phyloP scores from a whole-genome alignment of 1,284 basidiomycete genomes.

The Sanghuangporus weigelae region DNA sequence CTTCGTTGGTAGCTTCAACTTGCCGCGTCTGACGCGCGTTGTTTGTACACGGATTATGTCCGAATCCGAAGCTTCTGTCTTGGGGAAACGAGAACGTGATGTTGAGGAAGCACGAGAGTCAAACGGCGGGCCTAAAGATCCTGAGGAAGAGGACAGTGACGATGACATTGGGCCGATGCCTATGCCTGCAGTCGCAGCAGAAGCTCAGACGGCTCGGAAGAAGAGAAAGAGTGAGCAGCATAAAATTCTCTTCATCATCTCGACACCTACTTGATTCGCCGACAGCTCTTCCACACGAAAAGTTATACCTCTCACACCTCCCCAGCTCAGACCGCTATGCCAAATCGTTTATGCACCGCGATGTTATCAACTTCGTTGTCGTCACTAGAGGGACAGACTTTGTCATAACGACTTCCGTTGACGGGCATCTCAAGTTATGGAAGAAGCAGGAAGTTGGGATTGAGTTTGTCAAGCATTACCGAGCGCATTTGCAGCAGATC shows the following conservation, averaged over 20 bases:
- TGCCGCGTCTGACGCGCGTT: background rate
- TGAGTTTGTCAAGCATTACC: constrained; percentile 92
- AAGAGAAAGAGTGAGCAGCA: constrained; percentile 57
- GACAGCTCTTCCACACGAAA: constrained; percentile 70
- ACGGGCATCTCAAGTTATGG: constrained; percentile 97
- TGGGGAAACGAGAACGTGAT: constrained; percentile 61
- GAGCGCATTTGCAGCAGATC: constrained; percentile 84
- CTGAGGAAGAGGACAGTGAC: constrained; percentile 38
- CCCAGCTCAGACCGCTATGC: constrained; percentile 92
- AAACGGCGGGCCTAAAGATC: constrained; percentile 19
- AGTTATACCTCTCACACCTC: constrained; percentile 86
- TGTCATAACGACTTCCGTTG: constrained; percentile 88
- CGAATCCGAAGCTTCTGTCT: constrained; percentile 38
- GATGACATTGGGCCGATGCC: constrained; percentile 79
- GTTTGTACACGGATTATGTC: constrained; percentile 28
- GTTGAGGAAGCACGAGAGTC: constrained; percentile 25
- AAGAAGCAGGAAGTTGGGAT: constrained; percentile 94
- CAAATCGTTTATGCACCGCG: constrained; percentile 98
- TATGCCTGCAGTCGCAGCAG: constrained; percentile 42
- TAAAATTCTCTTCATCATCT: background rate
- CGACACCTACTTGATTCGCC: background rate
- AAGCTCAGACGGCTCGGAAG: constrained; percentile 45
- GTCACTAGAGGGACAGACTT: constrained; percentile 90
- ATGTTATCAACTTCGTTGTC: constrained; percentile 83
- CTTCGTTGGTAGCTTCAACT: background rate